phyloP scores from a whole-genome alignment of 1,284 basidiomycete genomes.

The Papiliotrema terrestris region DNA sequence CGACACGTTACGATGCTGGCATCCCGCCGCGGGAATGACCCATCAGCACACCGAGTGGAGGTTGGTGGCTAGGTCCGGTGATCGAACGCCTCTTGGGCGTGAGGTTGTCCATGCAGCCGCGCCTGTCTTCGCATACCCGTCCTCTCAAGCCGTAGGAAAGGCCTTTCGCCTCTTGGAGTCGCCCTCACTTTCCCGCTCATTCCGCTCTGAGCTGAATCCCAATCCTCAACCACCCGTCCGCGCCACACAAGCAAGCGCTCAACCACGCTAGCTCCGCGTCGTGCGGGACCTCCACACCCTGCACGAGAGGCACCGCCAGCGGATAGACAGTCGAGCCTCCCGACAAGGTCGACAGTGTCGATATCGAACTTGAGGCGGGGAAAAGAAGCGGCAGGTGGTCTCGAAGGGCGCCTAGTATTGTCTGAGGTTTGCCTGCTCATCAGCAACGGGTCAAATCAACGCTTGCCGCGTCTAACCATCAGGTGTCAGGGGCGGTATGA shows the following conservation, averaged over 20 bases:
- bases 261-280: constrained; percentile 92
- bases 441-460: background rate
- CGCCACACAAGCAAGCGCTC: constrained; percentile 79
- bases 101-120: too few relatives aligned
- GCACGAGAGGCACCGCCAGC: constrained; percentile 62
- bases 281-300: constrained; percentile 79
- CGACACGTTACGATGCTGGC: too few relatives aligned
- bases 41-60: too few relatives aligned
- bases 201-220: constrained; percentile 62
- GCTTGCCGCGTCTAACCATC: constrained; percentile 23
- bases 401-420: constrained; percentile 47
- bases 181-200: constrained; percentile 1
- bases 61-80: too few relatives aligned
- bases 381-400: constrained; percentile 52
- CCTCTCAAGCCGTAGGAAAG: too few relatives aligned
- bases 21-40: too few relatives aligned
- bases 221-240: constrained; percentile 91
- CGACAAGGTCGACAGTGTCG: background rate
- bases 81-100: too few relatives aligned
- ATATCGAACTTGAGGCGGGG: constrained; percentile 22
- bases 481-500: constrained; percentile 65
- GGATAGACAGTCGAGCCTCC: constrained; percentile 28
- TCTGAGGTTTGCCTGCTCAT: constrained; percentile 49
- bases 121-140: too few relatives aligned
- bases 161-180: too few relatives aligned